These are phyloP conservation scores for Primulina eburnea DNA, from an alignment of 257 asterid genomes.

Conservation along the genomic window DNA sequence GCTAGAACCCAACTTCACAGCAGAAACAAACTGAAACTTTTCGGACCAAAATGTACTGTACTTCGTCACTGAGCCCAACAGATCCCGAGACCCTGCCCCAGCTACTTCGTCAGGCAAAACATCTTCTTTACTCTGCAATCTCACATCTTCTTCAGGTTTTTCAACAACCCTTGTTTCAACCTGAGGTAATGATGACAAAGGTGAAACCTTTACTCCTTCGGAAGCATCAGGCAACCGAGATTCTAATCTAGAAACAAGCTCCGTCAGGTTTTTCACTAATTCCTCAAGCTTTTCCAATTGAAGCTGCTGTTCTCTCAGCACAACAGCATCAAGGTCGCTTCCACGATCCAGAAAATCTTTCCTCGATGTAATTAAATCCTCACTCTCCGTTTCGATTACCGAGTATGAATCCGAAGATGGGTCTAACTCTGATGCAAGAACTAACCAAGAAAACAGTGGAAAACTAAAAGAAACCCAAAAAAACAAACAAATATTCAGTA, in stretches of 20 bases:
- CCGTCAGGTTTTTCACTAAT: conserved; percentile 56
- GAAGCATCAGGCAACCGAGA: conserved; percentile 42
- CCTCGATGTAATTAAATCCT: conserved; percentile 18
- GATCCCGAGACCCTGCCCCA: conserved; percentile 16
- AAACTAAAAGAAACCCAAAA: conserved; percentile 28
- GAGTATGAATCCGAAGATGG: conserved; percentile 32
- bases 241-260: conserved; percentile 63
- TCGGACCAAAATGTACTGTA: conserved; percentile 86
- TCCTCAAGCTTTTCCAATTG: conserved; percentile 70
- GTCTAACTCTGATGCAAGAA: conserved; percentile 41
- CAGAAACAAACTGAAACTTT: conserved; percentile 80
- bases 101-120: conserved; percentile 20
- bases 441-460: conserved; percentile 36
- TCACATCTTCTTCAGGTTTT: conserved; percentile 25
- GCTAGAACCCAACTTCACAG: conserved; percentile 69
- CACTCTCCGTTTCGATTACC: conserved; percentile 20
- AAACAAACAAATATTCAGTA: conserved; percentile 27
- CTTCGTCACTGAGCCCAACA: conserved; percentile 50
- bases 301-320: conserved; percentile 46
- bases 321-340: conserved; percentile 23
- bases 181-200: conserved; percentile 5
- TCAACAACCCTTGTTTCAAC: conserved; percentile 27
- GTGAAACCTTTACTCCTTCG: conserved; percentile 20
- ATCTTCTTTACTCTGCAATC: conserved; percentile 27
- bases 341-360: conserved; percentile 18